Evolutionary conservation across 1,139 yeast species (phyloP).

Genomic region (Yamadazyma oceani): DNA sequence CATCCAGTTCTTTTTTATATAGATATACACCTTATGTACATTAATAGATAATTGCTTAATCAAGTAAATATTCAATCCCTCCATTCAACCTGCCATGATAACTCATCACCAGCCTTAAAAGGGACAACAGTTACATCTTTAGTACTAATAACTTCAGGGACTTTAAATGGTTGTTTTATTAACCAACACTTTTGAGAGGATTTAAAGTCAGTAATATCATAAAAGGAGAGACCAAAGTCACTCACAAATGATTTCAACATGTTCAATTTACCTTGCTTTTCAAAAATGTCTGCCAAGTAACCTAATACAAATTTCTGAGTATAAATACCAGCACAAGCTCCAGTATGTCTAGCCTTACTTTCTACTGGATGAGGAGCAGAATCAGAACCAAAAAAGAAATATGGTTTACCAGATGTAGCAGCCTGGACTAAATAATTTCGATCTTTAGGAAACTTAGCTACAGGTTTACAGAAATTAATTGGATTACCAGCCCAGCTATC

Average conservation of each 20-base stretch:
- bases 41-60: slow-evolving; percentile 5
- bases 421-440: slow-evolving; percentile 78
- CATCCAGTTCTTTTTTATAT: slow-evolving; percentile 1
- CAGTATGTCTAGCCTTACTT: slow-evolving; percentile 71
- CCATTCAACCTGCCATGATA: slow-evolving; percentile 84
- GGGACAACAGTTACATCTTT: slow-evolving; percentile 69
- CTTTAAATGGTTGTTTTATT: slow-evolving; percentile 47
- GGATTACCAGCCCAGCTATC: slow-evolving; percentile 98
- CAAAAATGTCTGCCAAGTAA: slow-evolving; percentile 87
- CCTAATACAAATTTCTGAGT: slow-evolving; percentile 83
- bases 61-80: slow-evolving; percentile 21
- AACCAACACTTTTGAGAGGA: slow-evolving; percentile 50
- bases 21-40: slow-evolving; percentile 9
- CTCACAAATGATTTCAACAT: slow-evolving; percentile 73
- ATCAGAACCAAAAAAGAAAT: slow-evolving; percentile 95
- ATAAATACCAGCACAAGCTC: slow-evolving; percentile 96
- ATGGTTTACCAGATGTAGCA: slow-evolving; percentile 89
- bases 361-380: slow-evolving; percentile 94
- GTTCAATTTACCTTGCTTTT: slow-evolving; percentile 59
- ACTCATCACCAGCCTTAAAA: slow-evolving; percentile 78
- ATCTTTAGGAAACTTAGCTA: slow-evolving; percentile 89
- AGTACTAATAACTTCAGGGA: slow-evolving; percentile 60
- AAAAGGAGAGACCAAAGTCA: slow-evolving; percentile 70
- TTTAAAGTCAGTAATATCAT: slow-evolving; percentile 50
- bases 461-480: slow-evolving; percentile 94